These are phyloP conservation scores for Aspergillus floridensis DNA, from an alignment of 2,329 filamentous ascomycete species.

Conservation along the genomic window DNA sequence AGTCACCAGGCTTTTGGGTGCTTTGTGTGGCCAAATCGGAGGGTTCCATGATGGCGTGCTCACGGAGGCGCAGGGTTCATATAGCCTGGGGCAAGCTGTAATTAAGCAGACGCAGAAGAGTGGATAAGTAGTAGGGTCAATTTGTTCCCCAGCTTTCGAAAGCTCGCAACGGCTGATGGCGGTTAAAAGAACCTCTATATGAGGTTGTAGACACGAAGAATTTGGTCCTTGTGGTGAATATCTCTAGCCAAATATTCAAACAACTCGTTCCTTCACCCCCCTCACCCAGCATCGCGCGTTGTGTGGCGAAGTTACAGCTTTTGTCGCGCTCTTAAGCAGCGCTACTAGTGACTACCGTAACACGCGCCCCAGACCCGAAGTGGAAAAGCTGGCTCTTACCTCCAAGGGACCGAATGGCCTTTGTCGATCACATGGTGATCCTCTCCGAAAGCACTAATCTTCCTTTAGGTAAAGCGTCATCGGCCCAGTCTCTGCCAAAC, in stretches of 20 bases:
- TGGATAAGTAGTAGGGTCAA: slow-evolving; percentile 7
- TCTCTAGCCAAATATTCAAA: background rate
- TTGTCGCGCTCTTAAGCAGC: background rate
- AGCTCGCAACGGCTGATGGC: background rate
- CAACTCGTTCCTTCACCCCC: background rate
- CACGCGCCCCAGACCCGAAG: slow-evolving; percentile 13
- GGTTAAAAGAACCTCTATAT: background rate
- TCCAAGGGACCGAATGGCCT: slow-evolving; percentile 5
- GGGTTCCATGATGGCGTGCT: slow-evolving; percentile 38
- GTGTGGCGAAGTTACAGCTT: background rate
- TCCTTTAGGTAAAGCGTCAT: slow-evolving; percentile 1
- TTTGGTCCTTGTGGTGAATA: background rate
- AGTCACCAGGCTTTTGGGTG: slow-evolving; percentile 19
- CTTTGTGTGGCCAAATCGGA: slow-evolving; percentile 26
- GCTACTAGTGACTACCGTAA: background rate
- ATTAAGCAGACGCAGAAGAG: slow-evolving; percentile 3
- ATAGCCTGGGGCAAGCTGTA: slow-evolving; percentile 5
- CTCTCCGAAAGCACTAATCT: slow-evolving; percentile 5
- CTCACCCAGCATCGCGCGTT: background rate
- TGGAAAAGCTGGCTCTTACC: slow-evolving; percentile 5
- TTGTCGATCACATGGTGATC: slow-evolving; percentile 12
- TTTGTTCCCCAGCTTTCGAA: slow-evolving; percentile 13
- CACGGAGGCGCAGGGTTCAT: slow-evolving; percentile 17
- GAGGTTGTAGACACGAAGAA: background rate
- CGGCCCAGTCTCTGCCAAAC: background rate